Evolutionary conservation across 1,284 basidiomycete species (phyloP), one percentile per base, ranked within the genome.

Genomic region (Cystobasidiaceae sp.): DNA sequence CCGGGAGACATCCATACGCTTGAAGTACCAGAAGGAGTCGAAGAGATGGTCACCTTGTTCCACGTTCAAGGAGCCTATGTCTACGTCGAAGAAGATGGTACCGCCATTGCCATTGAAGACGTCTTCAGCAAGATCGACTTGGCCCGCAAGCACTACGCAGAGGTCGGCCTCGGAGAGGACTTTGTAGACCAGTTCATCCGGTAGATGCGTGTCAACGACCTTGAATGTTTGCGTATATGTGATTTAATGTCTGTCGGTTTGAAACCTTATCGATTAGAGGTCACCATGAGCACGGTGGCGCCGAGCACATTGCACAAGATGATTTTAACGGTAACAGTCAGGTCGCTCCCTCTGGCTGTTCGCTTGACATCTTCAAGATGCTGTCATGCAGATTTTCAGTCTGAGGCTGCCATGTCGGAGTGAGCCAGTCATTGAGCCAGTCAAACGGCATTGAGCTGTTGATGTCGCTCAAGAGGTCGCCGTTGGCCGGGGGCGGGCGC

Each of bases 11-110:
- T 69, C 15, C 69, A 70, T 33, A 70, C 69, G 11, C 62, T 70
- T 4, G 69, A 70, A 44, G 69, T 70, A 15, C 69, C 69, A 5
- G 69, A 69, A 41, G 69, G 69, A 7, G 70, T 71, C 32, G 55
- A 55, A 45, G 70, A 71, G 57, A 71, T 71, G 70, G 68, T 71
- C 59, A 71, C 70, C 13, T 44, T 71, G 59, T 71, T 71, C 55
- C 70, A 71, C 27, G 70, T 71, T 43, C 69, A 68, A 15, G 70
- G 70, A 9, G 70, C 68, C 11, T 71, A 69, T 28, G 69, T 69
- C 51, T 68, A 71, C 51, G 62, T 67, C 33, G 68, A 69, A 41
- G 57, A 66, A 15, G 44, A 50, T 23, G 70, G 70, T 1, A 69
- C 61, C 41, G 65, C 70, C 4, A 51, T 68, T 23, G 68, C 68